These are phyloP conservation scores for Arthrobotrys entomopaga DNA, from an alignment of 2,329 filamentous ascomycete species.

Conservation along the genomic window DNA sequence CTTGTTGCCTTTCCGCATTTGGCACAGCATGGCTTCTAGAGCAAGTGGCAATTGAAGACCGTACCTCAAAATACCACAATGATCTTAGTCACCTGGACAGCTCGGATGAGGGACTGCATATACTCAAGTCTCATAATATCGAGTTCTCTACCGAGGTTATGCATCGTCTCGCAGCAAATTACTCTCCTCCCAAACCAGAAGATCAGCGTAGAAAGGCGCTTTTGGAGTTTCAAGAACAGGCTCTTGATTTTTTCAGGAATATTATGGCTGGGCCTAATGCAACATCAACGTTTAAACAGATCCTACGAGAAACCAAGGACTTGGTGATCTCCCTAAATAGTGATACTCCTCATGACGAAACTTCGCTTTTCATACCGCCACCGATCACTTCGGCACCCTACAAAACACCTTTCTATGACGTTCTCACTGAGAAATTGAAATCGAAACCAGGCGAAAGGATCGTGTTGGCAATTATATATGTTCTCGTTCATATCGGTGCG, in stretches of 20 bases:
- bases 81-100: constrained; percentile 23
- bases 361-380: constrained; percentile 16
- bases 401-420: constrained; percentile 40
- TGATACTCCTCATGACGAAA: not conserved
- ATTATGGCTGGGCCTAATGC: constrained; percentile 75
- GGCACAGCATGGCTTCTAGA: constrained; percentile 82
- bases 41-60: constrained; percentile 66
- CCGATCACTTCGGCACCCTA: constrained; percentile 32
- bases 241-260: constrained; percentile 88
- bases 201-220: constrained; percentile 56
- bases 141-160: constrained; percentile 34
- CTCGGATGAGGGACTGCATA: constrained; percentile 30
- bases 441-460: constrained; percentile 68
- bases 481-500: constrained; percentile 88
- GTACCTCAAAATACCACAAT: constrained; percentile 34
- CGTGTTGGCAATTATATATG: constrained; percentile 79
- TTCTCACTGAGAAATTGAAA: constrained; percentile 45
- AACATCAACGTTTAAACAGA: constrained; percentile 81
- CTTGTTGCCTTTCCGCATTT: constrained; percentile 79
- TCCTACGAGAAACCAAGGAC: constrained; percentile 71
- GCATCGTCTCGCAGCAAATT: constrained; percentile 38
- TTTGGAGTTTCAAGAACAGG: constrained; percentile 85
- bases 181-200: constrained; percentile 30
- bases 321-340: constrained; percentile 61
- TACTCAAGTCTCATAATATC: constrained; percentile 38